These are phyloP conservation scores for Solanum sitiens DNA, from an alignment of 257 asterid species.

Conservation along the genomic window DNA sequence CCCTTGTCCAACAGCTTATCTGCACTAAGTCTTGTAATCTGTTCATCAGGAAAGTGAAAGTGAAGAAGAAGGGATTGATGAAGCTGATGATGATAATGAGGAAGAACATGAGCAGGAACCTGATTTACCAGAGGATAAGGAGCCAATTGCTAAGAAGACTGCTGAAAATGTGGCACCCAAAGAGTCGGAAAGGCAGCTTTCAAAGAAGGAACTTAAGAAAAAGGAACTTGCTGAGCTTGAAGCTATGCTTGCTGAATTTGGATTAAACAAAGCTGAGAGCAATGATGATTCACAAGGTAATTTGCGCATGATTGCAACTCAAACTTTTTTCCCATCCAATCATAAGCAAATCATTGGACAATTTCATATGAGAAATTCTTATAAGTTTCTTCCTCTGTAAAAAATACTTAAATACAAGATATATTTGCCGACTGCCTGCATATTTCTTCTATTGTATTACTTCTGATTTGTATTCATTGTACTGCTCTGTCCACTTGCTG, in stretches of 20 bases:
- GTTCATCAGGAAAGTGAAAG: constrained; percentile 33
- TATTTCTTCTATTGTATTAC: neutral
- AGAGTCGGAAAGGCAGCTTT: constrained; percentile 82
- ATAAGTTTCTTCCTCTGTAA: neutral
- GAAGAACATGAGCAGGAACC: constrained; percentile 70
- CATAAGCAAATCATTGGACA: neutral
- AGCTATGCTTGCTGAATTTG: constrained; percentile 85
- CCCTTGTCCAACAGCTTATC: neutral
- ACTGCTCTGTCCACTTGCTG: neutral
- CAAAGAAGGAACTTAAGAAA: constrained; percentile 89
- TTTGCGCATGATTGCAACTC: neutral
- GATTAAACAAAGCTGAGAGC: constrained; percentile 33
- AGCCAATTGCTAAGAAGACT: constrained; percentile 30
- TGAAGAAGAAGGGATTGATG: constrained; percentile 35
- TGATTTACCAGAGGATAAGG: constrained; percentile 43
- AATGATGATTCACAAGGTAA: constrained; percentile 61
- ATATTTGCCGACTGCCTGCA: neutral
- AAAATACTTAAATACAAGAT: neutral
- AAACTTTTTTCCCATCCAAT: neutral
- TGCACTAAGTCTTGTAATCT: neutral
- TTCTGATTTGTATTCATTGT: neutral
- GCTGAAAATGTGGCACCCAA: constrained; percentile 50
- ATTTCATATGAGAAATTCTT: neutral
- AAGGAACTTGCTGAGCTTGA: constrained; percentile 97
- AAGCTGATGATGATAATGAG: constrained; percentile 49